Percentiles rank a stretch among this genome's conserved stretches.
These are phyloP conservation scores for Globisporangium iwayamae DNA, from an alignment of 352 stramenopile genomes.

Conservation along the genomic window DNA sequence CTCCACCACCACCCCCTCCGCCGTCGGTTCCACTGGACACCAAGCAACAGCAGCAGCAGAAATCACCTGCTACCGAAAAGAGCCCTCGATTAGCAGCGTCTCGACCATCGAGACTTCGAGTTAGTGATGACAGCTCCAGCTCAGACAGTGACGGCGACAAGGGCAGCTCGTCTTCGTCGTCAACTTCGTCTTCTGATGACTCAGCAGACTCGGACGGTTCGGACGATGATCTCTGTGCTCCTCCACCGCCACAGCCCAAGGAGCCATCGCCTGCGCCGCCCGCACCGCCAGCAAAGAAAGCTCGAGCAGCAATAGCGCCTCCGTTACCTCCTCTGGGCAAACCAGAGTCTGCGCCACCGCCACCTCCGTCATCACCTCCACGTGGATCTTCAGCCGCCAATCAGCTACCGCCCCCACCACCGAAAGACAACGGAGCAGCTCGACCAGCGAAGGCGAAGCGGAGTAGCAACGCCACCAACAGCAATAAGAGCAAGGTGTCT, in stretches of 20 bases:
- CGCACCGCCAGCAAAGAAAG: constrained; percentile 3
- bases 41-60: constrained; percentile 1
- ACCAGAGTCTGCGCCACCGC: constrained; percentile 20
- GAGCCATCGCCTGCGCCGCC: background rate
- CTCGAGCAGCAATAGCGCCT: background rate
- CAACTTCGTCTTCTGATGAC: constrained; percentile 32
- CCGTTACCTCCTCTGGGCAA: constrained; percentile 6
- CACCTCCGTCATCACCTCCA: constrained; percentile 16
- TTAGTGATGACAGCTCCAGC: constrained; percentile 62
- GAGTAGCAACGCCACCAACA: background rate
- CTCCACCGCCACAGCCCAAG: constrained; percentile 9
- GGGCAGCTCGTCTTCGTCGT: constrained; percentile 30
- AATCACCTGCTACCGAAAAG: constrained; percentile 3
- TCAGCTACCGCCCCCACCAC: constrained; percentile 19
- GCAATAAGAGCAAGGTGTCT: constrained; percentile 12
- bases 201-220: constrained; percentile 19
- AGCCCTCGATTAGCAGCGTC: constrained; percentile 13
- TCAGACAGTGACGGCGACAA: constrained; percentile 46
- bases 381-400: background rate
- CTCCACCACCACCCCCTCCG: constrained; percentile 17
- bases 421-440: constrained; percentile 11
- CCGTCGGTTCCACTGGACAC: constrained; percentile 24
- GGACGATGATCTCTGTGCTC: constrained; percentile 7
- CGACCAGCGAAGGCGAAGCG: constrained; percentile 21
- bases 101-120: constrained; percentile 29